Evolutionary conservation across 768 basidiomycete genomes (phyloP).

Genomic region (Lactarius akahatsu): DNA sequence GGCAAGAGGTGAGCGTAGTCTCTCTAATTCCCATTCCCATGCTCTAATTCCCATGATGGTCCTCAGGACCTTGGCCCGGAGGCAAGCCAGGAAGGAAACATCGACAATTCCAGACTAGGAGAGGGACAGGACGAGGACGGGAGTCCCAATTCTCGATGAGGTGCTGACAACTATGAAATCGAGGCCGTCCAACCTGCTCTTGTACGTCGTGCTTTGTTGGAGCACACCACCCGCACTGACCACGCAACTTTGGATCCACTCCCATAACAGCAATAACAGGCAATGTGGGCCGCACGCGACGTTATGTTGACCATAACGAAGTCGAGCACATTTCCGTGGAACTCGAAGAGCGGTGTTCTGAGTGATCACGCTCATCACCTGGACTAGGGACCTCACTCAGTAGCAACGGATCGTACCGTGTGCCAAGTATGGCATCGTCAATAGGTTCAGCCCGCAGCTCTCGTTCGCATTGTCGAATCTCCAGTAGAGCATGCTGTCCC

Average conservation of each 20-base stretch:
- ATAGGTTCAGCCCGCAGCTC: conserved; percentile 3
- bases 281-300: conserved; percentile 32
- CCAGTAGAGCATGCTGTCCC: neutral
- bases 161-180: conserved; percentile 29
- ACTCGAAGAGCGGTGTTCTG: conserved; percentile 62
- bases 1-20: conserved; percentile 65
- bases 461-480: neutral
- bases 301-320: conserved; percentile 59
- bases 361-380: conserved; percentile 37
- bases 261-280: conserved; percentile 25
- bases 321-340: conserved; percentile 63
- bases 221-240: conserved; percentile 54
- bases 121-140: conserved; percentile 21
- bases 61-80: neutral
- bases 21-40: neutral
- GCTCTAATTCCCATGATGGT: conserved; percentile 4
- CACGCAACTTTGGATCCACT: conserved; percentile 52
- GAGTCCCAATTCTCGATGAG: conserved; percentile 28
- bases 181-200: conserved; percentile 20
- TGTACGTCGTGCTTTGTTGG: conserved; percentile 32
- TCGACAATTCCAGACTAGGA: conserved; percentile 28
- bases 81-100: neutral
- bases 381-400: conserved; percentile 22
- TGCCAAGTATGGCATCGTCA: conserved; percentile 26
- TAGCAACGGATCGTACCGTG: conserved; percentile 24